Evolutionary conservation across 768 basidiomycete genomes (phyloP).

Genomic region (Phlegmacium glaucopus): DNA sequence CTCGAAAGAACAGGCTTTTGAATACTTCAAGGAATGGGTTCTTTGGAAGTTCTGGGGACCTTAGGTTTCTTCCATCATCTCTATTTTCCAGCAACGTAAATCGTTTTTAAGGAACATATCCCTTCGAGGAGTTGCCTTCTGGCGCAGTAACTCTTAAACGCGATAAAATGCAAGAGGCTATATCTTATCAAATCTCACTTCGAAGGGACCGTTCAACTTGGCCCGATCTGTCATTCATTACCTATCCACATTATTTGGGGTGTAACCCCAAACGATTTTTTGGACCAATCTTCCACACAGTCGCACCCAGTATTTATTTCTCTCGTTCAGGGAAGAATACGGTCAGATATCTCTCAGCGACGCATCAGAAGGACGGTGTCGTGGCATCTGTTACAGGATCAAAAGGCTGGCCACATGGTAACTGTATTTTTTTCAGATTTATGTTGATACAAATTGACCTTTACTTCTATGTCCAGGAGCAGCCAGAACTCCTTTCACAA

Average conservation of each 20-base stretch:
- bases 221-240: slow-evolving; percentile 28
- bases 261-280: slow-evolving; percentile 35
- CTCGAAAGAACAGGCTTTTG: slow-evolving; percentile 36
- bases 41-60: slow-evolving; percentile 49
- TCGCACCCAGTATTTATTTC: background rate
- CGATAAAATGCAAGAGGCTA: slow-evolving; percentile 40
- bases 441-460: background rate
- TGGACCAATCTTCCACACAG: slow-evolving; percentile 19
- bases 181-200: slow-evolving; percentile 43
- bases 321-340: slow-evolving; percentile 33
- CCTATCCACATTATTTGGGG: slow-evolving; percentile 52
- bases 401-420: slow-evolving; percentile 48
- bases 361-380: slow-evolving; percentile 32
- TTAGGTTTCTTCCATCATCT: background rate
- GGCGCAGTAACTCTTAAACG: slow-evolving; percentile 39
- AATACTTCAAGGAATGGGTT: slow-evolving; percentile 36
- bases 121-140: slow-evolving; percentile 24
- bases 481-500: slow-evolving; percentile 35
- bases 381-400: slow-evolving; percentile 42
- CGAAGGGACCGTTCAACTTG: slow-evolving; percentile 32
- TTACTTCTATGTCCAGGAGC: slow-evolving; percentile 31
- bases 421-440: slow-evolving; percentile 1
- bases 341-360: slow-evolving; percentile 43
- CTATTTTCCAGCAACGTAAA: background rate
- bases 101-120: slow-evolving; percentile 30